A percentile compares a stretch with the other conserved stretches of the same genome.
These are phyloP conservation scores for Reutealis trisperma DNA, from an alignment of 345 rosid genomes.

Conservation along the genomic window DNA sequence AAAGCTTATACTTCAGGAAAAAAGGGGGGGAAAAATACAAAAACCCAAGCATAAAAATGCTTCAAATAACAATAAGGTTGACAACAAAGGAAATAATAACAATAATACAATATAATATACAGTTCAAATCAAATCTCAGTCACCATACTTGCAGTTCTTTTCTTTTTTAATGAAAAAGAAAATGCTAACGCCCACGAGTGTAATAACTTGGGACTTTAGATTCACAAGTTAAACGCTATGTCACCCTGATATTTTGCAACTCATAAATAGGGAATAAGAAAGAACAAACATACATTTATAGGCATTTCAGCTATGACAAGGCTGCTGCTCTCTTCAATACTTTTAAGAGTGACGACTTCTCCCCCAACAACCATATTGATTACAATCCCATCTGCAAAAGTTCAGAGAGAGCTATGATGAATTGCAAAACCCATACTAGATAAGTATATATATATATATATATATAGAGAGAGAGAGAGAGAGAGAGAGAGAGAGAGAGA, in stretches of 20 bases:
- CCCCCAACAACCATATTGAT: conserved; percentile 96
- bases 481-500: conserved; percentile 19
- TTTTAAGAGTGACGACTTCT: conserved; percentile 77
- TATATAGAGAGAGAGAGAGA: conserved; percentile 12
- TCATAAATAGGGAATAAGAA: conserved; percentile 9
- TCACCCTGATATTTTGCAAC: background rate
- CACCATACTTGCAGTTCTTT: background rate
- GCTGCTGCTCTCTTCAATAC: conserved; percentile 70
- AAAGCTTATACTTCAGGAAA: background rate
- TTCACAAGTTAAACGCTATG: conserved; percentile 1
- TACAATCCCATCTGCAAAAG: conserved; percentile 74
- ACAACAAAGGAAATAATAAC: background rate
- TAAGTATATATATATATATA: background rate
- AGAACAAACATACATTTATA: conserved; percentile 54
- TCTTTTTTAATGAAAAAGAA: background rate
- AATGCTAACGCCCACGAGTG: background rate
- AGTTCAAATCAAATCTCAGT: background rate
- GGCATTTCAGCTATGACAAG: conserved; percentile 89
- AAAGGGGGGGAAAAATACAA: background rate
- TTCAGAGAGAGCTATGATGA: background rate
- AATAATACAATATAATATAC: background rate
- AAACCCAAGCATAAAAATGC: background rate
- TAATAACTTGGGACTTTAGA: conserved; percentile 1
- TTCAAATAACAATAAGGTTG: background rate
- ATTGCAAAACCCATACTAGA: conserved; percentile 11